Evolutionary conservation across 352 stramenopile genomes (phyloP), one percentile per base, ranked within the genome.

Genomic region (Phytophthora pisi): DNA sequence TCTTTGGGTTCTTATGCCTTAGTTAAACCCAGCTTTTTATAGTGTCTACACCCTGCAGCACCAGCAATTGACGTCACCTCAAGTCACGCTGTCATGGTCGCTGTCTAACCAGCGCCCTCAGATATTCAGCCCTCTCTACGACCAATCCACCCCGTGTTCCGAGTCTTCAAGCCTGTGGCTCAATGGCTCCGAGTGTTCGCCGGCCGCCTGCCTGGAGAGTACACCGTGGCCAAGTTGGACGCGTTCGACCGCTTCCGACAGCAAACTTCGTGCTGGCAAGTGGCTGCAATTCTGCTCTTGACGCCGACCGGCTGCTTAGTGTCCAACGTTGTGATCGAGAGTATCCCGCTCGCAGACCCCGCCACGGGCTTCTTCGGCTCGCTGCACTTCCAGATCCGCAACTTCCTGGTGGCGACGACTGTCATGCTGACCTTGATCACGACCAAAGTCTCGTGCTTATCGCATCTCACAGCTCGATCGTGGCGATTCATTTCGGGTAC

Each of bases 211-310:
- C 61, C 61, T 13, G 70, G 67, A 24, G 62, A 73, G 5, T 81
- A 77, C 60, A 81, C 66, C 10, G 51, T 81, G 3, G 71, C 58
- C 20, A 81, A 81, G 18, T 52, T 76, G 8, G 55, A 78, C n/a
- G 66, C 74, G 16, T 74, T 77, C 18, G 42, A 72, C 10, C 28
- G 24, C 5, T 78, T 65, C 20, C 61, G 66, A 15, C 47, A 34
- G 2, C 20, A 42, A 4, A 68, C 43, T 18, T 47, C 34, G 10
- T 5, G 5, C 4, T 40, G 18, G 7, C 46, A 50, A 10, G 30
- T 61, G 16, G 38, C 66, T n/a, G 26, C 6, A 7, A 61, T 68
- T 30, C 30, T 74, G 11, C 42, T 73, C 0, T 13, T 64, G 2
- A 56, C 59, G n/a, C 59, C 70, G 1, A 15, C 72, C 2, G 54